These are phyloP conservation scores for Fusarium compactum DNA, from an alignment of 2,329 filamentous ascomycete genomes.

Conservation along the genomic window DNA sequence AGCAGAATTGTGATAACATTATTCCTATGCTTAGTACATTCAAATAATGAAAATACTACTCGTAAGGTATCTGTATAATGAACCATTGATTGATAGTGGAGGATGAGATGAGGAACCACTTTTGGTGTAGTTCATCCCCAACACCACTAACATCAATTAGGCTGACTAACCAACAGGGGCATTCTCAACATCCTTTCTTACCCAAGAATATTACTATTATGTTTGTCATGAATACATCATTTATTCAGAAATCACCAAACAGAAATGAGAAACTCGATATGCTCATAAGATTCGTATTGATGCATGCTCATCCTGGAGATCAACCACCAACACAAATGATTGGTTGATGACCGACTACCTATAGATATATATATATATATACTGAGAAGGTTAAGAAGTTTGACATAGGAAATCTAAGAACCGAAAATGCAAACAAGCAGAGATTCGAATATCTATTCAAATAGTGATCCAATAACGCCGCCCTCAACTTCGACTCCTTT, in stretches of 20 bases:
- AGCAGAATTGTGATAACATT: background rate
- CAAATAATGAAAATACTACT: background rate
- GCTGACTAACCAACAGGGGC: constrained; percentile 30
- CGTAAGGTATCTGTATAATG: background rate
- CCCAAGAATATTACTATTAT: background rate
- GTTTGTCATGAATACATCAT: background rate
- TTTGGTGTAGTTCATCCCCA: constrained; percentile 14
- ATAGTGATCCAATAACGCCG: constrained; percentile 23
- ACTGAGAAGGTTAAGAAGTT: constrained; percentile 35
- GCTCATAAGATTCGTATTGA: constrained; percentile 18
- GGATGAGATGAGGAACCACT: background rate
- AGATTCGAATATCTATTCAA: constrained; percentile 15
- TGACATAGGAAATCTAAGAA: constrained; percentile 27
- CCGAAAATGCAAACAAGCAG: constrained; percentile 16
- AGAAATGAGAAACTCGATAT: background rate
- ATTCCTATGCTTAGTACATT: background rate
- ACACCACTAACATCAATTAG: constrained; percentile 3
- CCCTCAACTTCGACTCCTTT: constrained; percentile 8
- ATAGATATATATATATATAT: constrained; percentile 31
- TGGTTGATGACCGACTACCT: constrained; percentile 15
- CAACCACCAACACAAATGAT: constrained; percentile 1
- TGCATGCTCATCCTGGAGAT: constrained; percentile 12
- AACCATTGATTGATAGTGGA: background rate
- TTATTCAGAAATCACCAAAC: background rate
- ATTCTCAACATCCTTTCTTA: constrained; percentile 24